phyloP scores from a whole-genome alignment of 768 basidiomycete genomes.

The Calocybe gangraenosa region DNA sequence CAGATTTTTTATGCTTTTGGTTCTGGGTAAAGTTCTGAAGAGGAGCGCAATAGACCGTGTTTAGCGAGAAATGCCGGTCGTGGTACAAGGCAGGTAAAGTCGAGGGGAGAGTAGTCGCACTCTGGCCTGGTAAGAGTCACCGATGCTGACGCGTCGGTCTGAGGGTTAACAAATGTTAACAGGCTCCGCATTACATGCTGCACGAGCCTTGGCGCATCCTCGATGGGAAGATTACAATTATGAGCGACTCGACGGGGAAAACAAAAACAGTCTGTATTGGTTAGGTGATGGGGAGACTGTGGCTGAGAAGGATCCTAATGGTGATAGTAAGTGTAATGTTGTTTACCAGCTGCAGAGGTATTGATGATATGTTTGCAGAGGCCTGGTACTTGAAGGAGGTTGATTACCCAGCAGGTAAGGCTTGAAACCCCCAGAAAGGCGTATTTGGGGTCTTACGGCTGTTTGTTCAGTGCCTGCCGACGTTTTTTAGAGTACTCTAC shows the following conservation, averaged over 20 bases:
- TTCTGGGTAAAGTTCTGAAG: not conserved
- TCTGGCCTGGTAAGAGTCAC: conserved; percentile 54
- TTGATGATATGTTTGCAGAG: conserved; percentile 22
- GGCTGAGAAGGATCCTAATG: conserved; percentile 35
- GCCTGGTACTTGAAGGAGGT: conserved; percentile 46
- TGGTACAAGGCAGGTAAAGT: conserved; percentile 65
- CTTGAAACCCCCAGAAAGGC: not conserved
- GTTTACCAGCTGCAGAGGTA: not conserved
- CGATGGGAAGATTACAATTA: conserved; percentile 66
- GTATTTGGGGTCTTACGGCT: no score
- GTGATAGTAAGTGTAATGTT: conserved; percentile 25
- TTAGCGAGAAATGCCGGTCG: conserved; percentile 50
- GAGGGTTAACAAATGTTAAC: not conserved
- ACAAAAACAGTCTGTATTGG: conserved; percentile 51
- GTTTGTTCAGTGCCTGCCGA: no score
- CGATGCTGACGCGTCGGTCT: not conserved
- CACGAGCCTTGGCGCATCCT: conserved; percentile 44
- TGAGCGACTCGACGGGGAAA: conserved; percentile 34
- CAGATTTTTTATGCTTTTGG: not conserved
- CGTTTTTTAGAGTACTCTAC: no score
- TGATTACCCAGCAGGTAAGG: conserved; percentile 42
- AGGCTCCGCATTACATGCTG: conserved; percentile 53
- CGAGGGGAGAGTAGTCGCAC: conserved; percentile 50
- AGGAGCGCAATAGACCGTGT: conserved; percentile 43
- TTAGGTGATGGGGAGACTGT: conserved; percentile 57